Evolutionary conservation across 768 basidiomycete species (phyloP).

Genomic region (Galerina marginata): DNA sequence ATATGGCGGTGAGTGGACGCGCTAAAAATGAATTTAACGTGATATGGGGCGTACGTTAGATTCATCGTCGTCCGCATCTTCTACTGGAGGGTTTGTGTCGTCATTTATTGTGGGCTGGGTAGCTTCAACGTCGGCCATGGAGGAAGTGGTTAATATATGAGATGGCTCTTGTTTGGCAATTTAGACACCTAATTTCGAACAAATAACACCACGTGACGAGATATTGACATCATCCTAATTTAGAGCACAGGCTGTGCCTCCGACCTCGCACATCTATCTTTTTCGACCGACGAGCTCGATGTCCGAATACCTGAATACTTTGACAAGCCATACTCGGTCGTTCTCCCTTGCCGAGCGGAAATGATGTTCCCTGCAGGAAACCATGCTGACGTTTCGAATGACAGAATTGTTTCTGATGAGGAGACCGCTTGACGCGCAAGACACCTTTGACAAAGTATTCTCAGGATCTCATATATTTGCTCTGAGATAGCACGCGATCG

Average conservation of each 20-base stretch:
- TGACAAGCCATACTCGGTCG: not conserved
- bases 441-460: no score
- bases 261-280: not conserved
- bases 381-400: no score
- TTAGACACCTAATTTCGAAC: slow-evolving; percentile 5
- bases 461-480: no score
- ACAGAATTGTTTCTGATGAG: no score
- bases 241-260: not conserved
- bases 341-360: no score
- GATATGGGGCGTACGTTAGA: slow-evolving; percentile 49
- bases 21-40: slow-evolving; percentile 4
- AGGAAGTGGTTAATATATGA: slow-evolving; percentile 19
- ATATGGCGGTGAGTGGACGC: slow-evolving; percentile 21
- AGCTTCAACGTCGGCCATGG: slow-evolving; percentile 59
- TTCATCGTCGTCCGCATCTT: slow-evolving; percentile 69
- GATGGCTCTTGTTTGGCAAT: slow-evolving; percentile 21
- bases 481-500: no score
- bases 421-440: no score
- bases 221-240: not conserved
- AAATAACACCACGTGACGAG: slow-evolving; percentile 28
- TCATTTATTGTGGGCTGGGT: slow-evolving; percentile 45
- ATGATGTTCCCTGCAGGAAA: no score
- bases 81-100: slow-evolving; percentile 44
- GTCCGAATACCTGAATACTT: not conserved
- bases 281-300: not conserved